These are phyloP conservation scores for Didymella glomerata DNA, from an alignment of 2,329 filamentous ascomycete species.

Conservation along the genomic window DNA sequence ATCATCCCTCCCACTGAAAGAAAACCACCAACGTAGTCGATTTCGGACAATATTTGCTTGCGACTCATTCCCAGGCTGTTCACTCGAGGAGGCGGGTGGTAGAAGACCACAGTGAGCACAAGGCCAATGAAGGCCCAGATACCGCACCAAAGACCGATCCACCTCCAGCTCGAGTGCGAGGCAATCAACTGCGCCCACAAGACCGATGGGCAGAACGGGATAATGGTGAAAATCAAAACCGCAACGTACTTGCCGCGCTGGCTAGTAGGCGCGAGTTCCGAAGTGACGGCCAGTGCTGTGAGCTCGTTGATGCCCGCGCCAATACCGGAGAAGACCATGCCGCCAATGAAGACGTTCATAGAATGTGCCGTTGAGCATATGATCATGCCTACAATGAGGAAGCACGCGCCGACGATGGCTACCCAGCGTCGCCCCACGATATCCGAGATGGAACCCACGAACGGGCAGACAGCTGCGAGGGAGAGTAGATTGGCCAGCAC, in stretches of 20 bases:
- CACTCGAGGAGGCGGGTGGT: conserved; percentile 53
- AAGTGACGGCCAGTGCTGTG: conserved; percentile 71
- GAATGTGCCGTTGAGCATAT: conserved; percentile 37
- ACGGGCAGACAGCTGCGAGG: conserved; percentile 65
- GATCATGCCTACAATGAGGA: conserved; percentile 50
- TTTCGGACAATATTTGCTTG: conserved; percentile 31
- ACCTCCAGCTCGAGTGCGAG: conserved; percentile 60
- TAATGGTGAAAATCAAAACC: conserved; percentile 66
- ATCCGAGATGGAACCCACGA: conserved; percentile 63
- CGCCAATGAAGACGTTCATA: conserved; percentile 40
- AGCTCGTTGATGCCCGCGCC: conserved; percentile 74
- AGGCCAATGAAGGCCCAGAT: conserved; percentile 63
- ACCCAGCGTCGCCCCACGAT: conserved; percentile 44
- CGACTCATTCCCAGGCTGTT: conserved; percentile 45
- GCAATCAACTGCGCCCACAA: conserved; percentile 68
- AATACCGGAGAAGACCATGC: conserved; percentile 64
- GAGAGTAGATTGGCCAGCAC: conserved; percentile 61
- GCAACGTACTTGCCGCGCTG: conserved; percentile 71
- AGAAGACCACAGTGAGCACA: conserved; percentile 57
- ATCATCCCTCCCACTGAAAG: conserved; percentile 38
- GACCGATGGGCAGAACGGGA: conserved; percentile 69
- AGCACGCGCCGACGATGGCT: conserved; percentile 36
- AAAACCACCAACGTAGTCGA: conserved; percentile 42
- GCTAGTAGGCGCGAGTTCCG: conserved; percentile 70
- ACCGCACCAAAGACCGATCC: conserved; percentile 61